These are phyloP conservation scores for Rubus idaeus DNA, from an alignment of 306 rosid genomes.

Conservation along the genomic window DNA sequence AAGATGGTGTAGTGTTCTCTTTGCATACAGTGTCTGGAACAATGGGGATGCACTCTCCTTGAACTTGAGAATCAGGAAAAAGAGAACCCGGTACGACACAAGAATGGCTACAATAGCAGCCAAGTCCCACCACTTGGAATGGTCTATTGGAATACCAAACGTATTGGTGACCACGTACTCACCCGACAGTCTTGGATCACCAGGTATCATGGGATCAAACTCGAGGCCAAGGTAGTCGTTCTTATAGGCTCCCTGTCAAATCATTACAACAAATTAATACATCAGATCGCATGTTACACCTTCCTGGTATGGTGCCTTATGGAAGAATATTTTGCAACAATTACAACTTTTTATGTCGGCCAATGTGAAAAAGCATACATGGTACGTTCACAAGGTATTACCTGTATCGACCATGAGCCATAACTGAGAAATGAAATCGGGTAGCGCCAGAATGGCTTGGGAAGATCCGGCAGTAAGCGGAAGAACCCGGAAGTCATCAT, in stretches of 20 bases:
- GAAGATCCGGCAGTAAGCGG: conserved; percentile 72
- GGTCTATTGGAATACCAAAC: conserved; percentile 61
- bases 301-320: neutral
- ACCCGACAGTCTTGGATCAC: conserved; percentile 66
- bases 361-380: neutral
- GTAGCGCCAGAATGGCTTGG: conserved; percentile 90
- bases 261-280: neutral
- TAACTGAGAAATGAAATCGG: conserved; percentile 82
- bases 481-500: conserved; percentile 96
- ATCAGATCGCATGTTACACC: neutral
- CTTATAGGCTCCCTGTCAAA: conserved; percentile 82
- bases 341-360: neutral
- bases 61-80: conserved; percentile 71
- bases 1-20: conserved; percentile 56
- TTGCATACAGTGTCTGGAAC: conserved; percentile 48
- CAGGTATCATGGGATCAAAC: conserved; percentile 63
- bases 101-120: conserved; percentile 57
- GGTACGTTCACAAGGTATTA: conserved; percentile 10
- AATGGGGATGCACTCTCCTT: conserved; percentile 66
- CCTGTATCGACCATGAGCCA: conserved; percentile 94
- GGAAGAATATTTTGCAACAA: neutral
- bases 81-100: conserved; percentile 50
- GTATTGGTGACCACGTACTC: conserved; percentile 52
- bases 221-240: conserved; percentile 85
- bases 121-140: conserved; percentile 97